These are phyloP conservation scores for Tinospora cordifolia DNA, from an alignment of 164 flowering plant species.

Conservation along the genomic window DNA sequence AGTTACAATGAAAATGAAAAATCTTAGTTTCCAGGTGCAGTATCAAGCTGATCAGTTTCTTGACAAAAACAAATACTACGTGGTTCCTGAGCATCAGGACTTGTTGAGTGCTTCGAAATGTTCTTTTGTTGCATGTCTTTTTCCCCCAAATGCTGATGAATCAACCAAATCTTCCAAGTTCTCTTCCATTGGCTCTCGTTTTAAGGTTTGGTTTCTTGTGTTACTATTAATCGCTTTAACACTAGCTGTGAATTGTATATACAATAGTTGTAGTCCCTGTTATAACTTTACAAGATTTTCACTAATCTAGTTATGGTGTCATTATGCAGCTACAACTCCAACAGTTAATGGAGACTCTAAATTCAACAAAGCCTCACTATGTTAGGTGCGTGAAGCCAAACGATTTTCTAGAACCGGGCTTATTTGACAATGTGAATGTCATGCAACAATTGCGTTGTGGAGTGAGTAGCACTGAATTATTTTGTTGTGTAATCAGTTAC, in stretches of 20 bases:
- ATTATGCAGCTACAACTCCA: slow-evolving; percentile 76
- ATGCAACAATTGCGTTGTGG: slow-evolving; percentile 85
- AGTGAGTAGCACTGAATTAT: slow-evolving; percentile 41
- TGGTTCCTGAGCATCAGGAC: slow-evolving; percentile 82
- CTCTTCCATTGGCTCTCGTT: slow-evolving; percentile 77
- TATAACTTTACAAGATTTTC: background rate
- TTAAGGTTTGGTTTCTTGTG: slow-evolving; percentile 41
- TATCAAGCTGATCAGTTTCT: slow-evolving; percentile 80
- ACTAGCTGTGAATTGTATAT: background rate
- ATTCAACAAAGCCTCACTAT: slow-evolving; percentile 79
- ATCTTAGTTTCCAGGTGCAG: slow-evolving; percentile 52
- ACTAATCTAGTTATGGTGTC: background rate
- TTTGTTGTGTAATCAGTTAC: background rate
- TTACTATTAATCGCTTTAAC: background rate
- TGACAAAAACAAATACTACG: slow-evolving; percentile 91
- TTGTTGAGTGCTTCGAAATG: slow-evolving; percentile 73
- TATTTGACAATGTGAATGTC: slow-evolving; percentile 64
- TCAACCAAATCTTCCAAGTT: slow-evolving; percentile 57
- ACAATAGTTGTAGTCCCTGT: background rate
- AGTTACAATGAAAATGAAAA: slow-evolving; percentile 8
- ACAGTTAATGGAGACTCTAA: slow-evolving; percentile 72
- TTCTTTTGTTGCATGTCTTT: slow-evolving; percentile 65
- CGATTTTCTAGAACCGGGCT: slow-evolving; percentile 50
- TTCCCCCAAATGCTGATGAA: slow-evolving; percentile 60
- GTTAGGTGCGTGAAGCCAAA: slow-evolving; percentile 94